A percentile compares a stretch with the other conserved stretches of the same genome.
Evolutionary conservation across 495 filamentous ascomycete species (phyloP).

Genomic region (Penicillium ucsense): DNA sequence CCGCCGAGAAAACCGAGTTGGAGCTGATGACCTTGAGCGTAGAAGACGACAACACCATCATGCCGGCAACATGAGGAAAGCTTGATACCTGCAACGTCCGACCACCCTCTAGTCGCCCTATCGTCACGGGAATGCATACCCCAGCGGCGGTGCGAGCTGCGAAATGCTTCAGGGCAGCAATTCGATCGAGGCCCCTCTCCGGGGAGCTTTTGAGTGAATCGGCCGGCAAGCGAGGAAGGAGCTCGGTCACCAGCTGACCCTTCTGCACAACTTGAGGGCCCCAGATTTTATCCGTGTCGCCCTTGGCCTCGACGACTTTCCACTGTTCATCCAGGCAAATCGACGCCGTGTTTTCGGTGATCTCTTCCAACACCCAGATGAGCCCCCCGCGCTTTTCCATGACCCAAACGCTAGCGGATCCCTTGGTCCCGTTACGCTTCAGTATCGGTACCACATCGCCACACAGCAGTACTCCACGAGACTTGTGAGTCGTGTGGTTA

Average conservation of each 20-base stretch:
- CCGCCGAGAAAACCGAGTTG: conserved; percentile 87
- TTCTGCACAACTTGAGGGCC: conserved; percentile 54
- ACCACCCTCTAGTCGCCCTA: conserved; percentile 56
- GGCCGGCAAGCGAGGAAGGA: conserved; percentile 76
- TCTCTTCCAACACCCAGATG: conserved; percentile 97
- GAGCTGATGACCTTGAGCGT: conserved; percentile 76
- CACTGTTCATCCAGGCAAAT: conserved; percentile 66
- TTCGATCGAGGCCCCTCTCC: conserved; percentile 59
- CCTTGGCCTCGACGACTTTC: conserved; percentile 53
- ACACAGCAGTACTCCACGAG: conserved; percentile 84
- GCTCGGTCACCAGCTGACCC: conserved; percentile 60
- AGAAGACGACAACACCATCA: conserved; percentile 75
- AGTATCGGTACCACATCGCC: conserved; percentile 95
- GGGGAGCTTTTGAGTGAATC: conserved; percentile 51
- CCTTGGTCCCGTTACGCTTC: conserved; percentile 85
- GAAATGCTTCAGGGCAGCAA: conserved; percentile 63
- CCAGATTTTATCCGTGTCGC: conserved; percentile 69
- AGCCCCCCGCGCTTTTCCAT: conserved; percentile 91
- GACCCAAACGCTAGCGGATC: conserved; percentile 92
- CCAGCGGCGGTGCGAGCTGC: conserved; percentile 65
- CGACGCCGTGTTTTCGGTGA: conserved; percentile 81
- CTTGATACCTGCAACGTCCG: conserved; percentile 72
- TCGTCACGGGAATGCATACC: conserved; percentile 67
- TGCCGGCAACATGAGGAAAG: conserved; percentile 94
- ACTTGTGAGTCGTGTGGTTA: conserved; percentile 60